Conservation (phyloP, 2,329 filamentous ascomycete species). For the Volutella citrinella region DNA sequence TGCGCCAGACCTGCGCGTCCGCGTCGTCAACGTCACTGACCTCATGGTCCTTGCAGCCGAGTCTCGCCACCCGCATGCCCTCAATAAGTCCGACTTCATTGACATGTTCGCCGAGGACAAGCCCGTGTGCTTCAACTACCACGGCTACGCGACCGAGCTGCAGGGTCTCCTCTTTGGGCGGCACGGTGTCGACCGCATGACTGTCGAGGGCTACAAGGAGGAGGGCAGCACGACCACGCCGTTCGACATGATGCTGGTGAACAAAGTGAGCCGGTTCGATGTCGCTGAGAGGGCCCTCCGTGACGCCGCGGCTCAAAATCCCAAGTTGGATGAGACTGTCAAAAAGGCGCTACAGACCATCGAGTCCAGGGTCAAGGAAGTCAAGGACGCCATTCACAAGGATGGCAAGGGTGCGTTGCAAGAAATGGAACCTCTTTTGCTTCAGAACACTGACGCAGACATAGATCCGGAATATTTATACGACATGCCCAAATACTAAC, state of each 20-base stretch:
- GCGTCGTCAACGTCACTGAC: conserved; percentile 65
- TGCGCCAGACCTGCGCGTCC: conserved; percentile 51
- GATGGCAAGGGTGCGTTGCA: conserved; percentile 47
- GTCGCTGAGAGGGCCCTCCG: conserved; percentile 53
- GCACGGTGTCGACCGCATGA: conserved; percentile 47
- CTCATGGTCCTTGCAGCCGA: conserved; percentile 59
- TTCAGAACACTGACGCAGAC: neutral
- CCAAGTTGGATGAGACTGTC: conserved; percentile 43
- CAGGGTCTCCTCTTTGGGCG: conserved; percentile 60
- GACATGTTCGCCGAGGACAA: conserved; percentile 55
- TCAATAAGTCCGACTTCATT: conserved; percentile 49
- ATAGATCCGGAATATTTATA: conserved; percentile 20
- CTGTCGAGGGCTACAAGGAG: conserved; percentile 59
- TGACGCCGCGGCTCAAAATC: conserved; percentile 45
- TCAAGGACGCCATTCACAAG: conserved; percentile 49
- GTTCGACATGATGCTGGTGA: conserved; percentile 68
- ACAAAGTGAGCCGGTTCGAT: conserved; percentile 58
- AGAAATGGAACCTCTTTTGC: neutral
- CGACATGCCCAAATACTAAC: conserved; percentile 18
- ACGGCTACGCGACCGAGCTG: conserved; percentile 61
- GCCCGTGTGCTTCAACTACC: conserved; percentile 64
- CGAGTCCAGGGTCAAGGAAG: conserved; percentile 43
- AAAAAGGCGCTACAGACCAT: conserved; percentile 46
- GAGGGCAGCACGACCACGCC: conserved; percentile 66
- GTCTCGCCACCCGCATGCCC: conserved; percentile 55